Conservation (phyloP, 1,139 yeast species). For the Geotrichum cucujoidarum region DNA sequence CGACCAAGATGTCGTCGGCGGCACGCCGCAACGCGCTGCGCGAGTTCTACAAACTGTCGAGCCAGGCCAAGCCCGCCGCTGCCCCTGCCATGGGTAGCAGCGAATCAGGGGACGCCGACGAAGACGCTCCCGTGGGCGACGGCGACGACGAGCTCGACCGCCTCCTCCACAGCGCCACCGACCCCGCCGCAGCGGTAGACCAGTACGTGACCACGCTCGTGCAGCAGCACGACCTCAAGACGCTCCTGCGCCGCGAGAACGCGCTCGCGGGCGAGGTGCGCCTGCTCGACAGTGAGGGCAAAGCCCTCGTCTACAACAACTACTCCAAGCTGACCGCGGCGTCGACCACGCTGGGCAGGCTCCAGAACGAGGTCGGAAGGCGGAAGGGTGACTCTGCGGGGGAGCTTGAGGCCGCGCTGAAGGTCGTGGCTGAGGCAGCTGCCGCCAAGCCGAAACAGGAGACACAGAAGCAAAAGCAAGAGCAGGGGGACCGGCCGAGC, state of each 20-base stretch:
- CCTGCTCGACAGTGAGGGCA: slow-evolving; percentile 41
- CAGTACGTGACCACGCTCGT: slow-evolving; percentile 30
- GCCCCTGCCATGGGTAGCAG: background rate
- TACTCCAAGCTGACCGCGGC: slow-evolving; percentile 41
- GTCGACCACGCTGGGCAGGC: slow-evolving; percentile 35
- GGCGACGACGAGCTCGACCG: slow-evolving; percentile 14
- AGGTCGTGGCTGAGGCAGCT: slow-evolving; percentile 2
- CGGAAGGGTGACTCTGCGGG: background rate
- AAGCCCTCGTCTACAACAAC: slow-evolving; percentile 43
- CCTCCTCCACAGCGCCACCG: background rate
- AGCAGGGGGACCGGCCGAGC: background rate
- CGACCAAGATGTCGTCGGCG: slow-evolving; percentile 20
- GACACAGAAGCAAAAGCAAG: background rate
- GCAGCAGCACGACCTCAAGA: slow-evolving; percentile 27
- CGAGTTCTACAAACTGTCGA: slow-evolving; percentile 39
- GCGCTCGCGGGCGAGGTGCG: slow-evolving; percentile 35
- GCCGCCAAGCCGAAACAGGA: background rate
- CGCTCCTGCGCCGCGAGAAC: slow-evolving; percentile 33
- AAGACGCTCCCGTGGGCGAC: slow-evolving; percentile 16
- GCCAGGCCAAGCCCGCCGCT: slow-evolving; percentile 10
- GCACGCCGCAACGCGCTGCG: slow-evolving; percentile 38
- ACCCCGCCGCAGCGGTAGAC: slow-evolving; percentile 17
- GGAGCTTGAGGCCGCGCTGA: background rate
- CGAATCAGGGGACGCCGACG: slow-evolving; percentile 4
- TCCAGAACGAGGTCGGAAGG: slow-evolving; percentile 16